A percentile compares a stretch with the other conserved stretches of the same genome.
Evolutionary conservation across 306 rosid species (phyloP).

Genomic region (Prunus armeniaca): DNA sequence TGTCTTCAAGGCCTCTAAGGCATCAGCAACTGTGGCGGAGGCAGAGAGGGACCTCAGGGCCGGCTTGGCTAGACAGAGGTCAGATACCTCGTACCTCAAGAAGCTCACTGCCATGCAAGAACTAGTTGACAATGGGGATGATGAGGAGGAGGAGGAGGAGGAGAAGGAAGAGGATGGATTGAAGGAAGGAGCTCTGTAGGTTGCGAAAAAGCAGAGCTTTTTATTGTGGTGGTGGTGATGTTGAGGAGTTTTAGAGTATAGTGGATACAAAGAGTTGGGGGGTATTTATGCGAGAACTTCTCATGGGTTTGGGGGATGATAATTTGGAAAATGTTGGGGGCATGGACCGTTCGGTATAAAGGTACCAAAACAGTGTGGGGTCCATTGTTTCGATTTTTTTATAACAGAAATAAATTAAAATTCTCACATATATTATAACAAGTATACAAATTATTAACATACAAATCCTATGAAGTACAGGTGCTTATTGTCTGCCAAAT

Average conservation of each 20-base stretch:
- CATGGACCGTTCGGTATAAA: background rate
- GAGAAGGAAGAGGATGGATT: background rate
- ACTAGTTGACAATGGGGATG: background rate
- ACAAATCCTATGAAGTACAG: no score
- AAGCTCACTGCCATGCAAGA: slow-evolving; percentile 94
- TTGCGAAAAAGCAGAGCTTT: background rate
- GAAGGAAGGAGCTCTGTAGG: no score
- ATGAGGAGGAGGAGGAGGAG: background rate
- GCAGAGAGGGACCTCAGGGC: slow-evolving; percentile 65
- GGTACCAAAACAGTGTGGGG: background rate
- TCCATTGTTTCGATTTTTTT: background rate
- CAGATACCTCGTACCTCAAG: slow-evolving; percentile 72
- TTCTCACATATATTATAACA: no score
- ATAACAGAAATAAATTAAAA: no score
- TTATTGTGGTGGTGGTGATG: background rate
- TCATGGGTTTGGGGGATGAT: background rate
- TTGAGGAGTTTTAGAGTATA: background rate
- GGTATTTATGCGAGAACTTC: no score
- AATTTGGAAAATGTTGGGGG: background rate
- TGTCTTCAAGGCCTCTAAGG: slow-evolving; percentile 53
- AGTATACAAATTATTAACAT: no score
- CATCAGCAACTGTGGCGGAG: slow-evolving; percentile 74
- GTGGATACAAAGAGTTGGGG: no score
- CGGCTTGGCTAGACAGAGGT: slow-evolving; percentile 98
- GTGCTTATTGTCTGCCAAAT: no score